Evolutionary conservation across 2,329 filamentous ascomycete genomes (phyloP), one percentile per base, ranked within the genome.

Genomic region (Teratosphaeria destructans): DNA sequence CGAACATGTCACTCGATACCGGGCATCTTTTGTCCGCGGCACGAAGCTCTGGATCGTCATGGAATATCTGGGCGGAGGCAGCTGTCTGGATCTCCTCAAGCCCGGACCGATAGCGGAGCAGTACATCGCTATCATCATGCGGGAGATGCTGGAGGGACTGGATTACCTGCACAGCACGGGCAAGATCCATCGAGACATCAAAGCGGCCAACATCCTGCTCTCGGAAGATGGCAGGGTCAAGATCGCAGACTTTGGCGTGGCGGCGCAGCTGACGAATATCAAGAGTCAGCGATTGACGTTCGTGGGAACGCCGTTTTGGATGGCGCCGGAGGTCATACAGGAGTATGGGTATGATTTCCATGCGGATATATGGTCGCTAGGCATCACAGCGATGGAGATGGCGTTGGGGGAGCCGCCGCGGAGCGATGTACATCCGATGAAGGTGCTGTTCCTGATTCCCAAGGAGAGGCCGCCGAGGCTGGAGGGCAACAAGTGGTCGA

Each of bases 21-120:
- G 92, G 73, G 89, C 90, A 26, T 96, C 92, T 71, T 99, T 97
- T 74, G 82, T 97, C n/a, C 85, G 90, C 67, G 94, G 94, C 29
- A 89, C 92, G 73, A 99, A 97, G 77, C 79, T 99, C 79, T 99
- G 94, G 94, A 99, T 99, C 71, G 90, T 97, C 60, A 99, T 99
- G 94, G 94, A 99, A 75, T 99, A 88, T 71, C 79, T 99, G 11
- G 94, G 94, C 5, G 94, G 94, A 64, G 94, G 94, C 49, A 97
- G 94, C 19, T 96, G 94, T 73, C 81, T 96, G 65, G 94, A 99
- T 73, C 75, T 99, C 79, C 80, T 97, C 64, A 95, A 95, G 85
- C 89, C 92, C 16, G 92, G 89, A 55, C 84, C 86, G 59, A 68
- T 99, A 73, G 85, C 83, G 70, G 94, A 99, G 80, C 81, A 83